Evolutionary conservation across 495 filamentous ascomycete species (phyloP).

Genomic region (Coniosporium apollinis): DNA sequence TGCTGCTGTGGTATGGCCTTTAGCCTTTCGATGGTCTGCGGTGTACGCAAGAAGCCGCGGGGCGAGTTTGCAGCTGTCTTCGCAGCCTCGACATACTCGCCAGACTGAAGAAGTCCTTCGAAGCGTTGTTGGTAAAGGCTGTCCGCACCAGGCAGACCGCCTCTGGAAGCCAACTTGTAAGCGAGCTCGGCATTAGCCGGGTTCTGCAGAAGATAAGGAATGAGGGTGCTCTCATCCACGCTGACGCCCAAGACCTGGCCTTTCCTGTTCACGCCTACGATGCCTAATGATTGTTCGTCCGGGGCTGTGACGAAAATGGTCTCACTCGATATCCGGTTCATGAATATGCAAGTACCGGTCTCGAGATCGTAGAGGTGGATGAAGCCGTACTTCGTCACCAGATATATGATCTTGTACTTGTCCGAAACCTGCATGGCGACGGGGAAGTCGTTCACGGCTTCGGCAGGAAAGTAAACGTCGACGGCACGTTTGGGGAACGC

Average conservation of each 20-base stretch:
- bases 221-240: constrained; percentile 76
- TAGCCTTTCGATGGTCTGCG: constrained; percentile 86
- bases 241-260: constrained; percentile 89
- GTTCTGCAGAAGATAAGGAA: constrained; percentile 89
- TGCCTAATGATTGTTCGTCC: constrained; percentile 68
- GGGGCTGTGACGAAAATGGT: constrained; percentile 91
- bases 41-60: constrained; percentile 82
- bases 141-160: constrained; percentile 86
- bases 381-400: constrained; percentile 98
- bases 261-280: constrained; percentile 92
- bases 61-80: constrained; percentile 95
- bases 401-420: constrained; percentile 88
- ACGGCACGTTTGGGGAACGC: constrained; percentile 86
- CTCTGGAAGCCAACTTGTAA: constrained; percentile 87
- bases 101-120: constrained; percentile 58
- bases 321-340: constrained; percentile 98
- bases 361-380: constrained; percentile 98
- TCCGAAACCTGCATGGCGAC: constrained; percentile 95
- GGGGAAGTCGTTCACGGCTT: constrained; percentile 91
- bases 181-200: constrained; percentile 81
- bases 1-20: constrained; percentile 63
- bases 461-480: constrained; percentile 91
- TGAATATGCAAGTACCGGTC: constrained; percentile 94
- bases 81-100: constrained; percentile 72
- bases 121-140: constrained; percentile 89